Conservation (phyloP, 352 stramenopile species). For the Saprolegnia diclina region DNA sequence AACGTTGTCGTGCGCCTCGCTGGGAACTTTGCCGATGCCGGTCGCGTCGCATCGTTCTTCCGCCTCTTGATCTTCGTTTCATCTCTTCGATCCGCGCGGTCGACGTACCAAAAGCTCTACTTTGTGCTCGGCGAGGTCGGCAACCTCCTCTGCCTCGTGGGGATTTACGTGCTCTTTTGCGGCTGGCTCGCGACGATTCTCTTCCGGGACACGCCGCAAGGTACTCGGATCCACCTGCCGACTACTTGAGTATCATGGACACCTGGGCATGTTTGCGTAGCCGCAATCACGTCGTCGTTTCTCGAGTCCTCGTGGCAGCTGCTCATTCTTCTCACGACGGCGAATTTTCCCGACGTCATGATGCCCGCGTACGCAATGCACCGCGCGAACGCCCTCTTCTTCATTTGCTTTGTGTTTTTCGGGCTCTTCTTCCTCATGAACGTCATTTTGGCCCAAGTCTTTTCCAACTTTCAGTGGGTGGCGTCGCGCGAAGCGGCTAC, state of each 20-base stretch:
- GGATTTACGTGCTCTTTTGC: slow-evolving; percentile 49
- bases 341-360: slow-evolving; percentile 79
- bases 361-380: slow-evolving; percentile 53
- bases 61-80: slow-evolving; percentile 20
- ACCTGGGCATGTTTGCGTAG: no score
- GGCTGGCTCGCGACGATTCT: slow-evolving; percentile 56
- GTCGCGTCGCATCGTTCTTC: slow-evolving; percentile 5
- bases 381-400: slow-evolving; percentile 50
- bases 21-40: neutral
- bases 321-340: slow-evolving; percentile 65
- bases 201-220: slow-evolving; percentile 52
- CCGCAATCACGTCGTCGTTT: slow-evolving; percentile 47
- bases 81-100: slow-evolving; percentile 14
- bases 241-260: slow-evolving; percentile 36
- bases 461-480: slow-evolving; percentile 49
- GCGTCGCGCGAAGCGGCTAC: slow-evolving; percentile 34
- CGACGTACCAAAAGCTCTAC: slow-evolving; percentile 24
- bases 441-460: slow-evolving; percentile 64
- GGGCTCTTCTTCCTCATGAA: slow-evolving; percentile 75
- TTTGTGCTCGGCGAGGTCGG: slow-evolving; percentile 17
- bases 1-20: slow-evolving; percentile 29
- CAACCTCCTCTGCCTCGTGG: slow-evolving; percentile 29
- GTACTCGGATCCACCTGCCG: slow-evolving; percentile 31
- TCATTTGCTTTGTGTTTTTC: slow-evolving; percentile 64
- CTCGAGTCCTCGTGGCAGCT: slow-evolving; percentile 48